phyloP scores from a whole-genome alignment of 805 yeast genomes.

The Saccharomycopsis malanga region DNA sequence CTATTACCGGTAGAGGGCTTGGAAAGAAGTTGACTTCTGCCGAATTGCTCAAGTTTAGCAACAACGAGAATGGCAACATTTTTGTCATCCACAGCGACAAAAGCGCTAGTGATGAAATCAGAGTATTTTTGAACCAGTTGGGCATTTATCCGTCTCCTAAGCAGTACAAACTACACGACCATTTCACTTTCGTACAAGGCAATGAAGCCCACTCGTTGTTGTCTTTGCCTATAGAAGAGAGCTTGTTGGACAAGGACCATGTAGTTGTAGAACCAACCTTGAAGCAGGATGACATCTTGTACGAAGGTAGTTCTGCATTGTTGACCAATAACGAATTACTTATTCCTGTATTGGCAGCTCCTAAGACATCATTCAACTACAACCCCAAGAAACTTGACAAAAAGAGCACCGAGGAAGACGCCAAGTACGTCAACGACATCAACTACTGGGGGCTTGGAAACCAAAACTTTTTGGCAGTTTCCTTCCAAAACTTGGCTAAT shows the following conservation, averaged over 20 bases:
- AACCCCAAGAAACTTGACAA: slow-evolving; percentile 33
- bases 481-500: slow-evolving; percentile 70
- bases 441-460: slow-evolving; percentile 73
- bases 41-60: slow-evolving; percentile 51
- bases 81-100: slow-evolving; percentile 50
- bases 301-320: slow-evolving; percentile 58
- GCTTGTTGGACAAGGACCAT: slow-evolving; percentile 20
- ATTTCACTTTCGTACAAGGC: slow-evolving; percentile 39
- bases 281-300: slow-evolving; percentile 26
- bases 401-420: slow-evolving; percentile 36
- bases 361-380: slow-evolving; percentile 56
- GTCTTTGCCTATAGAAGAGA: slow-evolving; percentile 19
- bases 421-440: slow-evolving; percentile 26
- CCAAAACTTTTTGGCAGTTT: slow-evolving; percentile 70
- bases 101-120: slow-evolving; percentile 52
- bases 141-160: slow-evolving; percentile 84
- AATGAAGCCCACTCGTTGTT: slow-evolving; percentile 25
- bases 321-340: slow-evolving; percentile 61
- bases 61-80: slow-evolving; percentile 65
- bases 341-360: slow-evolving; percentile 63
- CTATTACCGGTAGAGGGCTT: slow-evolving; percentile 44
- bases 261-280: slow-evolving; percentile 21
- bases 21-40: slow-evolving; percentile 35
- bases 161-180: slow-evolving; percentile 56
- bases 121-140: slow-evolving; percentile 64